Percentiles rank a stretch among this genome's conserved stretches.
Evolutionary conservation across 1,284 basidiomycete genomes (phyloP).

Genomic region (Ustilago trichophora): DNA sequence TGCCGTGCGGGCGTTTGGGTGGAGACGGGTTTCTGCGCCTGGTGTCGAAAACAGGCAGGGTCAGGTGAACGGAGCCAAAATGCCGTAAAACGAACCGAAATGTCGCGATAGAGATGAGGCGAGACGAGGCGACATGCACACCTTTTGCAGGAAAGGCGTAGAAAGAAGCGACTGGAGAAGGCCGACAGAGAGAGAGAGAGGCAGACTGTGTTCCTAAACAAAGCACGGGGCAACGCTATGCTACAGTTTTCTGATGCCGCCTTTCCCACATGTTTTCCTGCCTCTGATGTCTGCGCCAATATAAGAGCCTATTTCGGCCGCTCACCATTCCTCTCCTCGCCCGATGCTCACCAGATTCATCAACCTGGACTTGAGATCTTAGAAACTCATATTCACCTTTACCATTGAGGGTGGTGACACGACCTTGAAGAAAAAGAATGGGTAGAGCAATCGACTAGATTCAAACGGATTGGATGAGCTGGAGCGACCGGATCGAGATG

Average conservation of each 20-base stretch:
- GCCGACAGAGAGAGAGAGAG: background rate
- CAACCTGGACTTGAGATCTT: background rate
- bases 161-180: no score
- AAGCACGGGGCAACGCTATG: constrained; percentile 21
- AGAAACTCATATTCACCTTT: background rate
- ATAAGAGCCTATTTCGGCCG: constrained; percentile 1
- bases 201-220: constrained; percentile 1
- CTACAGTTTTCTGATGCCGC: no score
- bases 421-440: no score
- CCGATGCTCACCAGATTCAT: constrained; percentile 2
- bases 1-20: no score
- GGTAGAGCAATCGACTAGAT: no score
- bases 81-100: constrained; percentile 6
- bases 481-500: constrained; percentile 21
- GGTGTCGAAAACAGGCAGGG: constrained; percentile 6
- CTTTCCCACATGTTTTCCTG: no score
- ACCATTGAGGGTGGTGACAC: no score
- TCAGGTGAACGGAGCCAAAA: constrained; percentile 3
- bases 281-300: constrained; percentile 1
- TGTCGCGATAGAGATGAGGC: constrained; percentile 1
- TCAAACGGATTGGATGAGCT: constrained; percentile 2
- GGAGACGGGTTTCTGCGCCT: no score
- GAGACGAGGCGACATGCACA: constrained; percentile 5
- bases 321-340: background rate
- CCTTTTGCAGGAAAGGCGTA: no score